phyloP scores from a whole-genome alignment of 139 green algal species.

The Axilococcus clingmanii region DNA sequence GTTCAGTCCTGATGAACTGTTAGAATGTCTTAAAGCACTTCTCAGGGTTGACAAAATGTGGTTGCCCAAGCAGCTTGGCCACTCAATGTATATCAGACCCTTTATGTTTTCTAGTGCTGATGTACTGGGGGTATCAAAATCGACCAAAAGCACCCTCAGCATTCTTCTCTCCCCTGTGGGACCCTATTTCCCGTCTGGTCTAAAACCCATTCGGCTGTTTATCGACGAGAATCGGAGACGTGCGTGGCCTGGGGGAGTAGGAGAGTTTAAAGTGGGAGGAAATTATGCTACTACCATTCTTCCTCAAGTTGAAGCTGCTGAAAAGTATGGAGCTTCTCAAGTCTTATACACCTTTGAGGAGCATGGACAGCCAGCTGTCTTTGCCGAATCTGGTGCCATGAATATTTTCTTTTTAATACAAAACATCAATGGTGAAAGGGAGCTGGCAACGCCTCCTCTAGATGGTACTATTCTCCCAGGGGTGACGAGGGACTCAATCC shows the following conservation, averaged over 20 bases:
- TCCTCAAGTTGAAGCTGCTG: conserved; percentile 35
- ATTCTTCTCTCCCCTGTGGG: conserved; percentile 65
- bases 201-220: conserved; percentile 49
- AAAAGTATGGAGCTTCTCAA: conserved; percentile 17
- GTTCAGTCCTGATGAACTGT: conserved; percentile 52
- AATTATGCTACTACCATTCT: conserved; percentile 74
- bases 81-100: conserved; percentile 71
- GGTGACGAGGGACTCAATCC: conserved; percentile 63
- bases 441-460: conserved; percentile 68
- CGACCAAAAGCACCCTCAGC: conserved; percentile 38
- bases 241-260: conserved; percentile 66
- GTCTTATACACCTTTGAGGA: conserved; percentile 29
- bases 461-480: conserved; percentile 75
- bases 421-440: conserved; percentile 10
- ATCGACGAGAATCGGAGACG: conserved; percentile 56
- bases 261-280: conserved; percentile 52
- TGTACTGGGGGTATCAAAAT: conserved; percentile 41
- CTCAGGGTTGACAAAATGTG: conserved; percentile 56
- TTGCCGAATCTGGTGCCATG: conserved; percentile 71
- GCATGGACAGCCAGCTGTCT: background rate
- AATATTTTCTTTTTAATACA: conserved; percentile 77
- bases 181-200: conserved; percentile 64
- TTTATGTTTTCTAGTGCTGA: conserved; percentile 42
- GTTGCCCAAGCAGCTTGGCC: conserved; percentile 56
- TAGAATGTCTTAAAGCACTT: conserved; percentile 67